Conservation (phyloP, 768 basidiomycete genomes). For the Leucocoprinus leucothites region DNA sequence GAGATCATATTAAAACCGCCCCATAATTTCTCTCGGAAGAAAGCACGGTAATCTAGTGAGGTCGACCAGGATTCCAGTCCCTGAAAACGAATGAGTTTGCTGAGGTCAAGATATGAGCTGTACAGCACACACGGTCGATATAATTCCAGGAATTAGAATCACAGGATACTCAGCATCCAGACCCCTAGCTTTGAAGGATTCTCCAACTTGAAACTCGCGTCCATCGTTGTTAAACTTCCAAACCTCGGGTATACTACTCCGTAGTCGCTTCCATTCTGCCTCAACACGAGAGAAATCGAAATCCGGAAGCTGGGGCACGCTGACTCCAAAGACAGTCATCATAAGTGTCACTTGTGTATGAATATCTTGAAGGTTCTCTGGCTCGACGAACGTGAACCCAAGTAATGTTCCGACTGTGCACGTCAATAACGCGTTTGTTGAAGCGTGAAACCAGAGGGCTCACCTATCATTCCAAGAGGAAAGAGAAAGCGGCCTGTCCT, state of each 20-base stretch:
- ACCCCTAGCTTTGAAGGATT: conserved; percentile 59
- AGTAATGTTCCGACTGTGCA: conserved; percentile 61
- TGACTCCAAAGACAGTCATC: conserved; percentile 69
- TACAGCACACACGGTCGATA: conserved; percentile 68
- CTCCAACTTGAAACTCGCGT: conserved; percentile 77
- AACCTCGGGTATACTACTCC: conserved; percentile 69
- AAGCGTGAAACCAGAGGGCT: not conserved
- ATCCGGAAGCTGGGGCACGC: conserved; percentile 58
- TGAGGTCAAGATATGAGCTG: not conserved
- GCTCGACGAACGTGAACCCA: conserved; percentile 64
- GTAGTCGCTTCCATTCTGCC: conserved; percentile 65
- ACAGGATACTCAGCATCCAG: conserved; percentile 74
- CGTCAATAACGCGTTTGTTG: not conserved
- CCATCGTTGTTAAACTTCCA: conserved; percentile 83
- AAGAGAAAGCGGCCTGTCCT: conserved; percentile 59
- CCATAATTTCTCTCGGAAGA: conserved; percentile 90
- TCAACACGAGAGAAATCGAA: conserved; percentile 69
- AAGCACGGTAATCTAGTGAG: conserved; percentile 74
- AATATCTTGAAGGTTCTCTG: conserved; percentile 62
- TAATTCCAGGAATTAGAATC: conserved; percentile 85
- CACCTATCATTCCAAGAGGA: conserved; percentile 63
- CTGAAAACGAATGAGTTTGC: conserved; percentile 26
- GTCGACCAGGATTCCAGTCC: conserved; percentile 95
- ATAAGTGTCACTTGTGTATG: conserved; percentile 65
- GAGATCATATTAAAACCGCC: conserved; percentile 81